A percentile compares a stretch with the other conserved stretches of the same genome.
Conservation (phyloP, 164 flowering plant genomes). For the Magnolia kwangsiensis region DNA sequence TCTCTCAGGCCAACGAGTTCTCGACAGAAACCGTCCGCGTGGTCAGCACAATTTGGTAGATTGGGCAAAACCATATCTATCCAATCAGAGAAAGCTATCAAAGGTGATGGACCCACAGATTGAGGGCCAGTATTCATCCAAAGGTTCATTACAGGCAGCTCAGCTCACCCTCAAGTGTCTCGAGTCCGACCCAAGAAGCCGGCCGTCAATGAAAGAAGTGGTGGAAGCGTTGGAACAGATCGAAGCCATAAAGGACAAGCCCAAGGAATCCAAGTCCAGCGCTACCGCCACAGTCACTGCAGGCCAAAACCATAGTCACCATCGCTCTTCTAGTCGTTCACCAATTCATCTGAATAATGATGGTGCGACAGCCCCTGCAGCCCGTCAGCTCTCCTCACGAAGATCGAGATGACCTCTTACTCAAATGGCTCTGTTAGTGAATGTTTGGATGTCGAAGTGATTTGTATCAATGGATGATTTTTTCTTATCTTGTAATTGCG, state of each 20-base stretch:
- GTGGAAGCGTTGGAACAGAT: constrained; percentile 49
- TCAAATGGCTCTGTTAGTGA: too few species aligned
- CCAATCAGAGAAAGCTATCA: constrained; percentile 43
- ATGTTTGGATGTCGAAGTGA: too few species aligned
- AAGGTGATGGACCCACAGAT: constrained; percentile 51
- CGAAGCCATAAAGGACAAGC: constrained; percentile 31
- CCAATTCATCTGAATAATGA: not conserved
- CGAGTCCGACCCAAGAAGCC: constrained; percentile 44
- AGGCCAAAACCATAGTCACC: not conserved
- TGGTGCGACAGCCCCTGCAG: not conserved
- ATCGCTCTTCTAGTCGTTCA: not conserved
- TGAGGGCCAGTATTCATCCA: constrained; percentile 57
- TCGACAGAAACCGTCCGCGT: constrained; percentile 62
- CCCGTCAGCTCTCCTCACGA: not conserved
- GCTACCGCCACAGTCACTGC: not conserved
- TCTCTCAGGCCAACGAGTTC: constrained; percentile 61
- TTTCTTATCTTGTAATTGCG: too few species aligned
- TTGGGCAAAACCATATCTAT: constrained; percentile 64
- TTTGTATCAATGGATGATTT: too few species aligned
- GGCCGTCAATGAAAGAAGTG: constrained; percentile 82
- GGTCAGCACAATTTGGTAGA: constrained; percentile 60
- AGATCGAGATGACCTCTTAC: not conserved
- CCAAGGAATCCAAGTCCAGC: constrained; percentile 23
- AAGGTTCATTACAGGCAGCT: constrained; percentile 49
- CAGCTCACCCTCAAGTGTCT: constrained; percentile 61